These are phyloP conservation scores for Cupressus sempervirens DNA, from an alignment of 75 land plant species.

Conservation along the genomic window DNA sequence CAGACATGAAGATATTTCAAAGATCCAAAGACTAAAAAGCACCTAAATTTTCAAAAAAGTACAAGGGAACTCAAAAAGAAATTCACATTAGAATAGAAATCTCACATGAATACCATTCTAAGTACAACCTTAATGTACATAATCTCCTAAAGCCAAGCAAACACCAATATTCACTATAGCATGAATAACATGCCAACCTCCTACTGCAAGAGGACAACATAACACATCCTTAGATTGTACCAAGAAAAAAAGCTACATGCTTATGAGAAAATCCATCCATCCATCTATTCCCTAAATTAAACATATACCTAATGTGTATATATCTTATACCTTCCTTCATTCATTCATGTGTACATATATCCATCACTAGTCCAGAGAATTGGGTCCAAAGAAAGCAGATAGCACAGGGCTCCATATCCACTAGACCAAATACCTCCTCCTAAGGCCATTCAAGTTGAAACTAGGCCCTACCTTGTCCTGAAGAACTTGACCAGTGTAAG, in stretches of 20 bases:
- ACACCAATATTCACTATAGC: not conserved
- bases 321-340: not conserved
- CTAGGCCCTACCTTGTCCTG: constrained; percentile 44
- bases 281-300: not conserved
- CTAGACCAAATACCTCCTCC: constrained; percentile 51
- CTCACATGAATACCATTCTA: not conserved
- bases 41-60: not conserved
- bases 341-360: too few species aligned
- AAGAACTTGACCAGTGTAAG: constrained; percentile 61
- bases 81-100: not conserved
- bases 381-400: constrained; percentile 38
- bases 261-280: not conserved
- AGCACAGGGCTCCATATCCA: constrained; percentile 59
- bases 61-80: not conserved
- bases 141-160: not conserved
- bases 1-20: too few species aligned
- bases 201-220: not conserved
- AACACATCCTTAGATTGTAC: not conserved
- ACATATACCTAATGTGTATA: not conserved
- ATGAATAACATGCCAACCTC: not conserved
- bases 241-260: not conserved
- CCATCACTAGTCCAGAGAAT: constrained; percentile 14
- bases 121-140: not conserved
- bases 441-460: constrained; percentile 64
- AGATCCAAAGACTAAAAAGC: too few species aligned